phyloP scores from a whole-genome alignment of 306 rosid species.

The Crotalaria pallida region DNA sequence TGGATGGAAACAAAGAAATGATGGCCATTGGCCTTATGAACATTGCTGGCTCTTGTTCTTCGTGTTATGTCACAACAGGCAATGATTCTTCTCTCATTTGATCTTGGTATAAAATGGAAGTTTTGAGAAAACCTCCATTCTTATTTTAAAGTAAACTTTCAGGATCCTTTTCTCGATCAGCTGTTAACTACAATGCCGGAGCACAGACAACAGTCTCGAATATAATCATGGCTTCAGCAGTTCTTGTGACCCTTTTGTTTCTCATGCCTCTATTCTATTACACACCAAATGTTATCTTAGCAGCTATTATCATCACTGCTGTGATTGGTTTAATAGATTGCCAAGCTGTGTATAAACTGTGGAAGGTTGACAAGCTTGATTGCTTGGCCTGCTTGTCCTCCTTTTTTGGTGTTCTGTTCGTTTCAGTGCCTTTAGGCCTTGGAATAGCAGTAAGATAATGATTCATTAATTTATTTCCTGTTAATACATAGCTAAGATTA shows the following conservation, averaged over 20 bases:
- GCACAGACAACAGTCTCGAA: conserved; percentile 85
- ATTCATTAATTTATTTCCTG: background rate
- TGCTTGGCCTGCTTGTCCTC: conserved; percentile 82
- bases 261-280: conserved; percentile 91
- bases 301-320: conserved; percentile 90
- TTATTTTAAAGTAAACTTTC: conserved; percentile 24
- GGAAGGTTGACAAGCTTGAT: conserved; percentile 98
- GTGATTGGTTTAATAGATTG: conserved; percentile 84
- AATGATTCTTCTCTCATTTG: conserved; percentile 20
- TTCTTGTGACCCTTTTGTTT: conserved; percentile 87
- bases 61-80: conserved; percentile 94
- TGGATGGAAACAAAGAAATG: conserved; percentile 99
- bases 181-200: conserved; percentile 91
- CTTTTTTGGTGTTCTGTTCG: conserved; percentile 86
- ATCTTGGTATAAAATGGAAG: background rate
- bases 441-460: conserved; percentile 72
- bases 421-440: conserved; percentile 91
- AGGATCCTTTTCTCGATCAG: conserved; percentile 98
- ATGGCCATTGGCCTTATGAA: conserved; percentile 97
- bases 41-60: conserved; percentile 87
- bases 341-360: conserved; percentile 57
- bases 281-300: conserved; percentile 83
- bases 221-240: conserved; percentile 81
- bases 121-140: background rate
- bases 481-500: background rate